Evolutionary conservation across 257 asterid species (phyloP), one percentile per base, ranked within the genome.

Genomic region (Haberlea rhodopensis): DNA sequence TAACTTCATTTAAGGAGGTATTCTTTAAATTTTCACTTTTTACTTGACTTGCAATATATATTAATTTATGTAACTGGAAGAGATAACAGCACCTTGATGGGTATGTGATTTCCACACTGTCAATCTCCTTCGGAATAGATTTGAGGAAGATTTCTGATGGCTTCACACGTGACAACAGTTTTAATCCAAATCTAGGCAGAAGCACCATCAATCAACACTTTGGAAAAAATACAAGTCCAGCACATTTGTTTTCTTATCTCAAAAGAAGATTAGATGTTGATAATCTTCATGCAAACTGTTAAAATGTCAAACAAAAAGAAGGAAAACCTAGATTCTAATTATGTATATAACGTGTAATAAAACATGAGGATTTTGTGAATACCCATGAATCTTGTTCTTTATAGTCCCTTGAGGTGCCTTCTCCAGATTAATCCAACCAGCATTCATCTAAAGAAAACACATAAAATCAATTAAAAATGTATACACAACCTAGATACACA

Each of bases 371-470:
- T 72, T 55, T 60, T 24, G 46, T 53, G 32, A 65, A 57, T 83
- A 92, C 99, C 97, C 82, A 63, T 94, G 96, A 73, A 94, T 69
- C 76, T 85, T 94, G 78, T 72, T 86, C 80, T 94, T 90, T 34
- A 94, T 24, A 71, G 85, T 77, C 74, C 96, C 96, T 37, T 37
- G 46, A 37, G 46, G 46, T 37, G 46, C 46, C 5, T 37, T 37
- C 46, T 37, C 46, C 46, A 94, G 82, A 51, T 75, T 85, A 78
- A 45, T 76, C 97, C 99, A 94, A 29, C 80, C 95, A 71, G 69
- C 80, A 68, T 88, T 90, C 99, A 94, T 94, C 99, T 94, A 64
- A 70, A 77, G 18, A 76, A 40, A 65, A 62, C n/a, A 60, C 58
- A 21, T 62, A 69, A 65, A 70, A 20, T 67, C 75, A 55, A 52